A percentile compares a stretch with the other conserved stretches of the same genome.
Conservation (phyloP, 1,284 basidiomycete genomes). For the Pulchroboletus neoregius region DNA sequence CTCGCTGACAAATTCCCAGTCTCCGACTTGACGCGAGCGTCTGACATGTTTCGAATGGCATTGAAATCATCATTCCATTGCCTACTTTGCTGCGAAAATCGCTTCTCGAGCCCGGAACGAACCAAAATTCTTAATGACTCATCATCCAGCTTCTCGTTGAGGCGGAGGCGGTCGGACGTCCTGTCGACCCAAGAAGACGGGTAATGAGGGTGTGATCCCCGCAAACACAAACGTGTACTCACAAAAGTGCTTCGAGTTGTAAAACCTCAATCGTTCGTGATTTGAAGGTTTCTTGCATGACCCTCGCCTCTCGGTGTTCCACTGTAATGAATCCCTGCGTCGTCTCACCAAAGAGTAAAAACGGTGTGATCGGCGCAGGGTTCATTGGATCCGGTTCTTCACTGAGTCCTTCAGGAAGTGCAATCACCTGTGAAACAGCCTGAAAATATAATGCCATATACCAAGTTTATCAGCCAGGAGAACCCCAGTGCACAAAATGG, state of each 20-base stretch:
- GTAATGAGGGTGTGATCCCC: not conserved
- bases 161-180: constrained; percentile 21
- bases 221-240: not conserved
- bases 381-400: constrained; percentile 17
- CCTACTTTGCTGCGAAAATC: constrained; percentile 22
- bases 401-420: not conserved
- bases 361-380: constrained; percentile 17
- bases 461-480: not conserved
- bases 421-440: constrained; percentile 20
- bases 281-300: not conserved
- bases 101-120: constrained; percentile 29
- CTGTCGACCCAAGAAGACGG: constrained; percentile 15
- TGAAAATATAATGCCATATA: not conserved
- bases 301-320: constrained; percentile 18
- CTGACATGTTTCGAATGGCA: not conserved
- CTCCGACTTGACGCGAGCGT: not conserved
- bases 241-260: constrained; percentile 22
- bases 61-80: constrained; percentile 22
- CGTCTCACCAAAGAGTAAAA: constrained; percentile 36
- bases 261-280: constrained; percentile 1
- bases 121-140: constrained; percentile 31
- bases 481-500: not conserved
- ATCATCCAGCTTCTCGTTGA: constrained; percentile 30
- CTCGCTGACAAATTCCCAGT: not conserved
- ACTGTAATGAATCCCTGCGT: constrained; percentile 35